These are phyloP conservation scores for Dunaliella sp. DNA, from an alignment of 139 green algal species.

Conservation along the genomic window DNA sequence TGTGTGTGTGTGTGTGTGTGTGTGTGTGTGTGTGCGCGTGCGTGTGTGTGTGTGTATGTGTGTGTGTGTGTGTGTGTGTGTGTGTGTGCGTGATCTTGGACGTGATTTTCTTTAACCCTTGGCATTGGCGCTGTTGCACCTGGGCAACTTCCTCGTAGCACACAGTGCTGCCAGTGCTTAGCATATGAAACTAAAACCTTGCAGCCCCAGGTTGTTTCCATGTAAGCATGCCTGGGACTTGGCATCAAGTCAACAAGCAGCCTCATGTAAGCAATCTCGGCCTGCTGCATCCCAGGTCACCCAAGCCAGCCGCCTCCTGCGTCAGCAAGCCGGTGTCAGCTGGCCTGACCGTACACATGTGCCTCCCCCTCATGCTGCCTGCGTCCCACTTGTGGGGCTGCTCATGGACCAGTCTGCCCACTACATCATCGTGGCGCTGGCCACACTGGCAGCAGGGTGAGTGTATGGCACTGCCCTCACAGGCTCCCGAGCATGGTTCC, in stretches of 20 bases:
- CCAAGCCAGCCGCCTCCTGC: not conserved
- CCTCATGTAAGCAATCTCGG: not conserved
- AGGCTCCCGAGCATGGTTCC: too few relatives aligned
- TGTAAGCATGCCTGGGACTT: not conserved
- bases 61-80: conserved; percentile 13
- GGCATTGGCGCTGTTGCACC: too few relatives aligned
- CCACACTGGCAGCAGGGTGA: not conserved
- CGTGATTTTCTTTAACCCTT: too few relatives aligned
- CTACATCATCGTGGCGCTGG: not conserved
- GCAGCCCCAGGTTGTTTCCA: not conserved
- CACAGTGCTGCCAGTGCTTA: too few relatives aligned
- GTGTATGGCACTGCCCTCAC: too few relatives aligned
- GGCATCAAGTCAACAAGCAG: not conserved
- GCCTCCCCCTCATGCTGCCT: not conserved
- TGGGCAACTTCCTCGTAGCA: too few relatives aligned
- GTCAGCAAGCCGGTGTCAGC: not conserved
- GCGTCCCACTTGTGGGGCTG: not conserved
- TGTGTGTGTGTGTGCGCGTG: conserved; percentile 6
- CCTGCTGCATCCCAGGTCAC: too few relatives aligned
- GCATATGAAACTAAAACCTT: not conserved
- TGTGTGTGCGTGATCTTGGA: not conserved
- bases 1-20: conserved; percentile 3
- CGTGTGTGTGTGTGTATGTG: conserved; percentile 3
- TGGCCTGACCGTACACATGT: not conserved
- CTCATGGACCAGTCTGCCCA: not conserved